Base-by-base conservation (phyloP, 2,329 filamentous ascomycete species). In the Botrytis deweyae region DNA sequence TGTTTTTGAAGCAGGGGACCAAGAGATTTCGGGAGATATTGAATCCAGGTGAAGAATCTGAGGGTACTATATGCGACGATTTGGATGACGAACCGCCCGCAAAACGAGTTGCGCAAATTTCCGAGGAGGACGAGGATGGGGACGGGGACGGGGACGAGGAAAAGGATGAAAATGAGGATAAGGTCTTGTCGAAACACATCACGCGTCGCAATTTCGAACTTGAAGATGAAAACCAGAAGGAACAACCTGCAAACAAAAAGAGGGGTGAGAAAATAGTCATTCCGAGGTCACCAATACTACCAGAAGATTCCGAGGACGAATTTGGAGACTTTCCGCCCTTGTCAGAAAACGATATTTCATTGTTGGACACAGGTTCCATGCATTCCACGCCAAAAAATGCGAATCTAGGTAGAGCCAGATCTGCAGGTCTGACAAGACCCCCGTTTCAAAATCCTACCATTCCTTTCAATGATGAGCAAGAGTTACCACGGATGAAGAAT, bases 1-100 rank as follows among this genome's bases (percentile, higher is more conserved):
- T 84, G 52, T 90, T 90, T 73, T 81, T 88, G 12, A 81, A 82
- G 52, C 69, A 62, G 64, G 76, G 76, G 1, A 74, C 63, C 6
- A 76, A 81, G 75, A 75, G 79, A 55, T 76, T 76, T 74, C 46
- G 76, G 65, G 74, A 77, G 42, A 75, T 76, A 61, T 75, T 77
- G 4, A 74, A 61, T 64, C 62, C 74, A 22, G 74, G 33, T 18
- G 78, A 78, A 59, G 76, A 78, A 18, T 76, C 75, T 42, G 77
- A 79, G 20, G 62, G 33, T 33, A 72, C 70, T 3, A 33, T 72
- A 10, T 69, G 71, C 40, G 63, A 69, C 7, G 64, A 69, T n/a
- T 38, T 44, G 46, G 71, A 72, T 33, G 40, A 67, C 0, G 44
- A 12, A 12, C 42, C 59, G 20, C 55, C 68, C 22, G 22, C 55